These are phyloP conservation scores for Reutealis trisperma DNA, from an alignment of 345 rosid species.

Conservation along the genomic window DNA sequence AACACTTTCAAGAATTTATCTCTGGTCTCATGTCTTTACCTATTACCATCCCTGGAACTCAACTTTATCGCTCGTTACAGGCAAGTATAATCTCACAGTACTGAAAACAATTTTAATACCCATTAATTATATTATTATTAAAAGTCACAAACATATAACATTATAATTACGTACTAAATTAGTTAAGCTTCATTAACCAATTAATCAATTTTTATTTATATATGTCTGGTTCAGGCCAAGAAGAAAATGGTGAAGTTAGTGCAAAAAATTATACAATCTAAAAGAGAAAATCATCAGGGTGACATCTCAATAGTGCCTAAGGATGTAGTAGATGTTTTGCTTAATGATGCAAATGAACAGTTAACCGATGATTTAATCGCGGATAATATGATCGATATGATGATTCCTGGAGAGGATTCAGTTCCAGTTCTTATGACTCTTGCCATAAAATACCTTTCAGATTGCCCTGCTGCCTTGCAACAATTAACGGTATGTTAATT, in stretches of 20 bases:
- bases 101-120: too few species aligned
- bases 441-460: constrained; percentile 81
- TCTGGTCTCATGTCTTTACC: constrained; percentile 94
- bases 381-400: constrained; percentile 90
- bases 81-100: constrained; percentile 27
- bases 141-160: too few species aligned
- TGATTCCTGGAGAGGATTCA: constrained; percentile 99
- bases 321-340: constrained; percentile 77
- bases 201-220: too few species aligned
- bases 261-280: constrained; percentile 51
- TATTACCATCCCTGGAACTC: constrained; percentile 80
- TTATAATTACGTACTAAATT: too few species aligned
- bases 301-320: constrained; percentile 34
- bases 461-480: constrained; percentile 72
- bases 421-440: constrained; percentile 94
- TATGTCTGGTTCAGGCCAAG: constrained; percentile 59
- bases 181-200: too few species aligned
- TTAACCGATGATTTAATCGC: constrained; percentile 77
- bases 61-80: constrained; percentile 85
- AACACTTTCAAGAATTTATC: constrained; percentile 79
- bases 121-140: too few species aligned
- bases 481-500: constrained; percentile 55
- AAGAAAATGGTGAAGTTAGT: constrained; percentile 79
- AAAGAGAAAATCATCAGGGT: constrained; percentile 27
- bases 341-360: constrained; percentile 54